These are phyloP conservation scores for Calonectria hongkongensis DNA, from an alignment of 2,329 filamentous ascomycete genomes.

Conservation along the genomic window DNA sequence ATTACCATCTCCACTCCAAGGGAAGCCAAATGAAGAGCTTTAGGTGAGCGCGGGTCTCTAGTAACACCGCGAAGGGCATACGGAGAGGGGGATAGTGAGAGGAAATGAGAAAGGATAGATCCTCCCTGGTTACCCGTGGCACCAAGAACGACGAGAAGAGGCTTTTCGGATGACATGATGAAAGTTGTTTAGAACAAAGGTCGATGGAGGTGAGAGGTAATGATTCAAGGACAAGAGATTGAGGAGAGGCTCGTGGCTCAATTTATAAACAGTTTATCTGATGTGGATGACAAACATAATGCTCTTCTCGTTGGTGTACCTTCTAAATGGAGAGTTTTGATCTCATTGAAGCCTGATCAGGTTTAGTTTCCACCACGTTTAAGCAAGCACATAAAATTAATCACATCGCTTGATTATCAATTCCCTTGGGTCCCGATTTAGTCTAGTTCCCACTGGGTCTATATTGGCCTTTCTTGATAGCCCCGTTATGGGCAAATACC, in stretches of 20 bases:
- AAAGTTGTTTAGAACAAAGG: not conserved
- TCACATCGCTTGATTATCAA: not conserved
- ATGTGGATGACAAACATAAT: not conserved
- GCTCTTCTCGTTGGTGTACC: not conserved
- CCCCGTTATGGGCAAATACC: not conserved
- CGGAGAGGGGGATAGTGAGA: not conserved
- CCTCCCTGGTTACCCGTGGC: conserved; percentile 8
- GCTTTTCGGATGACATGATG: not conserved
- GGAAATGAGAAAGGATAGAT: not conserved
- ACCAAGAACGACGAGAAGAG: conserved; percentile 34
- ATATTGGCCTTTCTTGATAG: not conserved
- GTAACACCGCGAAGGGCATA: not conserved
- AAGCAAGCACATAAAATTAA: no score
- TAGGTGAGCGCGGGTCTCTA: not conserved
- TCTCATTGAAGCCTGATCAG: not conserved
- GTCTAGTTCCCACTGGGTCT: not conserved
- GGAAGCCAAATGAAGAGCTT: not conserved
- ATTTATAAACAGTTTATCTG: not conserved
- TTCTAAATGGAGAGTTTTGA: not conserved
- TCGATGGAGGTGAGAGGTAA: not conserved
- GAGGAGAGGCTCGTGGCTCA: not conserved
- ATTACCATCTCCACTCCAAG: not conserved
- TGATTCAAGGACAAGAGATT: not conserved
- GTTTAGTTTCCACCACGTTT: not conserved
- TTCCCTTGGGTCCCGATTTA: not conserved